These are phyloP conservation scores for Neurospora sublineolata DNA, from an alignment of 495 filamentous ascomycete genomes.

Conservation along the genomic window DNA sequence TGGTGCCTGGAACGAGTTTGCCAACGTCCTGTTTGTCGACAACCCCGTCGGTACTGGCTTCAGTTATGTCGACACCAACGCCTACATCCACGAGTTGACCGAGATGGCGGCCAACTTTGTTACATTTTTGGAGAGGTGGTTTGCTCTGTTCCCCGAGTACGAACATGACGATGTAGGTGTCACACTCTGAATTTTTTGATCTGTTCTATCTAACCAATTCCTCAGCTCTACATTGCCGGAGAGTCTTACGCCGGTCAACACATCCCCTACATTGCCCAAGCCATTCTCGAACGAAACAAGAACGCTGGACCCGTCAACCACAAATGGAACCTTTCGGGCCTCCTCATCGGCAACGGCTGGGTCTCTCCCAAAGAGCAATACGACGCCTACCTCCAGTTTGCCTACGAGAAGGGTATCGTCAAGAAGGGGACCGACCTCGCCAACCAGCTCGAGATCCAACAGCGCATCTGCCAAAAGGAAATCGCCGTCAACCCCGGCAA, in stretches of 20 bases:
- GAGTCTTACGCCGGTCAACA: constrained; percentile 97
- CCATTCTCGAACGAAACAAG: constrained; percentile 76
- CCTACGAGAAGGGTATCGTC: constrained; percentile 62
- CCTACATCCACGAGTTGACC: constrained; percentile 70
- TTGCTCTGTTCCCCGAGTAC: constrained; percentile 81
- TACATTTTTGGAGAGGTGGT: constrained; percentile 82
- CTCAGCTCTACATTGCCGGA: constrained; percentile 80
- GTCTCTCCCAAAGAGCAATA: constrained; percentile 86
- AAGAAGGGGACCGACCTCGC: constrained; percentile 51
- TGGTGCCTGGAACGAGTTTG: constrained; percentile 94
- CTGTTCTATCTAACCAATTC: constrained; percentile 6
- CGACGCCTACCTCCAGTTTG: constrained; percentile 69
- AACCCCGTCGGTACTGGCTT: constrained; percentile 94
- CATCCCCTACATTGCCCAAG: constrained; percentile 89
- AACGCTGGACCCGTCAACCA: constrained; percentile 17
- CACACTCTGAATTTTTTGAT: neutral
- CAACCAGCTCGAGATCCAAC: constrained; percentile 41
- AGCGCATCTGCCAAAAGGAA: constrained; percentile 46
- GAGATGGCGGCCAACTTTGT: constrained; percentile 87
- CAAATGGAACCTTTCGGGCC: constrained; percentile 72
- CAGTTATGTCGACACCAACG: constrained; percentile 84
- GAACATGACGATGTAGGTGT: constrained; percentile 78
- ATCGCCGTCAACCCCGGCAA: constrained; percentile 50
- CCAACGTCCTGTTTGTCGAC: constrained; percentile 91
- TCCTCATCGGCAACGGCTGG: constrained; percentile 96